These are phyloP conservation scores for Dactylellina haptotyla DNA, from an alignment of 2,329 filamentous ascomycete species.

Conservation along the genomic window DNA sequence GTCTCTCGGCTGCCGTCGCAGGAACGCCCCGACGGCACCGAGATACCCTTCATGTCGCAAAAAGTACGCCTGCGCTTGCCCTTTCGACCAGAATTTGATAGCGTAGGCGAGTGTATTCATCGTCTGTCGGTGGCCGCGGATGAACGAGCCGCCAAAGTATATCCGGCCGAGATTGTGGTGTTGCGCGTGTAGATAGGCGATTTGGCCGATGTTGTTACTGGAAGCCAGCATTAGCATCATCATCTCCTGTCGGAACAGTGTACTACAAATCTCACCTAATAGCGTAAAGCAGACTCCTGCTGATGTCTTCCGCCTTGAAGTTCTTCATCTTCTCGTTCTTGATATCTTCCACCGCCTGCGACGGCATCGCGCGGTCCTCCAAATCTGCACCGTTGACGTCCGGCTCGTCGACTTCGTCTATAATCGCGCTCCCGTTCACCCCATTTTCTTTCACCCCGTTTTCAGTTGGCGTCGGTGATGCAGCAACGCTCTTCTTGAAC, in stretches of 20 bases:
- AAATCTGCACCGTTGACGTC: background rate
- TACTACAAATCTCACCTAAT: slow-evolving; percentile 68
- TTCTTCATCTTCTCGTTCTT: slow-evolving; percentile 48
- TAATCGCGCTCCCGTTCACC: slow-evolving; percentile 71
- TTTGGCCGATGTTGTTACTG: slow-evolving; percentile 97
- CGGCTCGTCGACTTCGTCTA: slow-evolving; percentile 55
- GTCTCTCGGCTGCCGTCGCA: slow-evolving; percentile 61
- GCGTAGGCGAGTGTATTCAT: slow-evolving; percentile 98
- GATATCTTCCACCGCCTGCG: slow-evolving; percentile 16
- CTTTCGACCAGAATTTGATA: slow-evolving; percentile 97
- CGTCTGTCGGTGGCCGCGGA: slow-evolving; percentile 93
- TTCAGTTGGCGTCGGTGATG: background rate
- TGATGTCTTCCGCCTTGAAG: slow-evolving; percentile 86
- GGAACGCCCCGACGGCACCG: slow-evolving; percentile 90
- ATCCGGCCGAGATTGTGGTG: slow-evolving; percentile 91
- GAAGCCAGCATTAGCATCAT: slow-evolving; percentile 57
- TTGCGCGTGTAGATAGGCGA: slow-evolving; percentile 95
- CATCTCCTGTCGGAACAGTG: background rate
- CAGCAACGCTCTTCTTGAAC: slow-evolving; percentile 75
- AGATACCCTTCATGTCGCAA: slow-evolving; percentile 94
- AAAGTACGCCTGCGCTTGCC: slow-evolving; percentile 94
- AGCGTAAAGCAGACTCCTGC: slow-evolving; percentile 88
- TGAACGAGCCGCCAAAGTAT: slow-evolving; percentile 97
- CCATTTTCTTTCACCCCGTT: slow-evolving; percentile 76
- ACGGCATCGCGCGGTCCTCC: slow-evolving; percentile 3